phyloP scores from a whole-genome alignment of 2,329 filamentous ascomycete species.

The Fusarium burgessii region DNA sequence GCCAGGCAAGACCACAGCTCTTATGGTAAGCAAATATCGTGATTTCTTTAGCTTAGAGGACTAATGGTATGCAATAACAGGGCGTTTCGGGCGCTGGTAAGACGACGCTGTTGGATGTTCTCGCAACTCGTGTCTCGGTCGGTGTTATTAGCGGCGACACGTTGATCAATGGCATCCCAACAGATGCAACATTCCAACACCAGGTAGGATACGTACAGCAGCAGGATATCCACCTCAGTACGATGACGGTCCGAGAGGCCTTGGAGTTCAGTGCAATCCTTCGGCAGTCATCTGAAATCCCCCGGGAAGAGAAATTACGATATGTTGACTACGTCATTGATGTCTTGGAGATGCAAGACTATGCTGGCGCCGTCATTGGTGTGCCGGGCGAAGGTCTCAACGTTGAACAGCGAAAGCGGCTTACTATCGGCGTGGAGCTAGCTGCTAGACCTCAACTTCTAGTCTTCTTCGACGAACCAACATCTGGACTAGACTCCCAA shows the following conservation, averaged over 20 bases:
- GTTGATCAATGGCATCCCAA: constrained; percentile 73
- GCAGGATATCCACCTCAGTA: constrained; percentile 77
- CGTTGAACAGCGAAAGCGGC: constrained; percentile 62
- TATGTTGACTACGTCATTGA: constrained; percentile 48
- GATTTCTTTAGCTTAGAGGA: neutral
- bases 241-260: constrained; percentile 66
- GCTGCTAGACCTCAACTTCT: constrained; percentile 78
- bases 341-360: constrained; percentile 63
- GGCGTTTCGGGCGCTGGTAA: constrained; percentile 80
- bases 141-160: constrained; percentile 78
- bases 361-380: constrained; percentile 71
- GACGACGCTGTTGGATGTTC: constrained; percentile 78
- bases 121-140: constrained; percentile 78
- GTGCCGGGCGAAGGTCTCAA: constrained; percentile 65
- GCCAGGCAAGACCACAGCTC: constrained; percentile 76
- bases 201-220: constrained; percentile 81
- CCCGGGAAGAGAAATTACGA: constrained; percentile 47
- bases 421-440: constrained; percentile 82
- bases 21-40: neutral
- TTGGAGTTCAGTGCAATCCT: constrained; percentile 72
- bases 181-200: constrained; percentile 72
- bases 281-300: constrained; percentile 70
- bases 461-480: constrained; percentile 82
- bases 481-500: constrained; percentile 79
- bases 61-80: constrained; percentile 34